Evolutionary conservation across 176 grass and related monocot genomes (phyloP).

Genomic region (Elymus sibiricus): DNA sequence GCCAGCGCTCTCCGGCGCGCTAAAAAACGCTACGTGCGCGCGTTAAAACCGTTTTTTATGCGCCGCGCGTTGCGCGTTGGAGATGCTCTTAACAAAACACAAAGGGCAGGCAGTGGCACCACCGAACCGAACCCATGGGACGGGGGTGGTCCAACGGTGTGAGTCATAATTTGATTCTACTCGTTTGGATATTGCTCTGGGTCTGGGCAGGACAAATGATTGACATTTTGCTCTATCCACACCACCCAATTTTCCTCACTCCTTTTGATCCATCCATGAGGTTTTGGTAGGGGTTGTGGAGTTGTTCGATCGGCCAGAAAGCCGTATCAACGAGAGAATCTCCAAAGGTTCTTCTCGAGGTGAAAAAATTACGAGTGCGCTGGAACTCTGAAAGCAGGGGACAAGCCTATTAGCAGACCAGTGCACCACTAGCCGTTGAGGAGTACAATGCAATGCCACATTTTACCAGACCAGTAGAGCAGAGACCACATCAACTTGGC

Average conservation of each 20-base stretch:
- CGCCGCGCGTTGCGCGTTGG: no score
- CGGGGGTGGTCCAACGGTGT: not conserved
- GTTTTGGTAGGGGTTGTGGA: conserved; percentile 25
- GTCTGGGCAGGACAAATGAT: not conserved
- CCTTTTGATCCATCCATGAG: not conserved
- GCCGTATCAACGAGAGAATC: not conserved
- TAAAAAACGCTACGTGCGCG: no score
- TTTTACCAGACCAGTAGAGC: not conserved
- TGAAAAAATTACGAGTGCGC: not conserved
- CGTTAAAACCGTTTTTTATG: no score
- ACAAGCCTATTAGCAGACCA: not conserved
- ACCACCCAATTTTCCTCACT: not conserved
- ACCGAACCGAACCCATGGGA: not conserved
- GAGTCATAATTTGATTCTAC: not conserved
- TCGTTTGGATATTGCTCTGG: not conserved
- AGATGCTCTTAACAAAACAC: conserved; percentile 2
- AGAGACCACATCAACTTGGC: not conserved
- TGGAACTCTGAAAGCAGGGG: not conserved
- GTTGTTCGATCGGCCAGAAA: not conserved
- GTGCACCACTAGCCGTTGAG: no score
- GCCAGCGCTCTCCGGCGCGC: no score
- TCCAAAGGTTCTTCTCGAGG: not conserved
- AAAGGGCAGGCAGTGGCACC: not conserved
- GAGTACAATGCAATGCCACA: no score
- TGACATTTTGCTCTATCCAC: not conserved